These are phyloP conservation scores for Chloromonas sp. DNA, from an alignment of 163 green algal species.

Conservation along the genomic window DNA sequence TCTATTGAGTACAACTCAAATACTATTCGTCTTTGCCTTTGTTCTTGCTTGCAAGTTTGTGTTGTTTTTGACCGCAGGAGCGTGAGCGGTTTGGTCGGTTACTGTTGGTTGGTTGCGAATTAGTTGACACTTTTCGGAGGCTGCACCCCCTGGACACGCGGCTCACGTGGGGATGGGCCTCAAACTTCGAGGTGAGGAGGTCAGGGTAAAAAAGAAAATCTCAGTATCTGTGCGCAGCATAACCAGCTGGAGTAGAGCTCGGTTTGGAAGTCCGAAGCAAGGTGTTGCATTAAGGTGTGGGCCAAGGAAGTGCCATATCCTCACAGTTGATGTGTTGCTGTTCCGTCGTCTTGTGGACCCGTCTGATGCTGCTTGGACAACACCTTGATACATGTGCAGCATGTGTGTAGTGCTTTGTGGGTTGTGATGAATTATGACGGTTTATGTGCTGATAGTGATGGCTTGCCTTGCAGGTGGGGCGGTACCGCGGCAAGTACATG, in stretches of 20 bases:
- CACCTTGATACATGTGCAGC: too few relatives aligned
- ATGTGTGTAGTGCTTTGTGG: too few relatives aligned
- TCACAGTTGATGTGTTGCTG: too few relatives aligned
- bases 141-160: not conserved
- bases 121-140: slow-evolving; percentile 4
- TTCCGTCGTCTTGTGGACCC: too few relatives aligned
- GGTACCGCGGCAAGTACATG: slow-evolving; percentile 7
- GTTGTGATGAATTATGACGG: not conserved
- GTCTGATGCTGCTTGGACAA: too few relatives aligned
- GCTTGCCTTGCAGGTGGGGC: slow-evolving; percentile 1
- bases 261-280: too few relatives aligned
- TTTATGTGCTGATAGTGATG: not conserved
- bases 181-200: slow-evolving; percentile 7
- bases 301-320: too few relatives aligned
- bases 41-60: too few relatives aligned
- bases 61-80: not conserved
- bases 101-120: not conserved
- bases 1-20: too few relatives aligned
- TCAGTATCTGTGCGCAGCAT: not conserved
- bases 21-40: too few relatives aligned
- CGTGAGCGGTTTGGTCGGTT: not conserved
- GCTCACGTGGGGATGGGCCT: not conserved
- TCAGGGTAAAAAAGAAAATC: not conserved
- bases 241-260: too few relatives aligned
- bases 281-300: too few relatives aligned